Base-by-base conservation (phyloP, 2,329 filamentous ascomycete genomes). In the Apiospora arundinis region DNA sequence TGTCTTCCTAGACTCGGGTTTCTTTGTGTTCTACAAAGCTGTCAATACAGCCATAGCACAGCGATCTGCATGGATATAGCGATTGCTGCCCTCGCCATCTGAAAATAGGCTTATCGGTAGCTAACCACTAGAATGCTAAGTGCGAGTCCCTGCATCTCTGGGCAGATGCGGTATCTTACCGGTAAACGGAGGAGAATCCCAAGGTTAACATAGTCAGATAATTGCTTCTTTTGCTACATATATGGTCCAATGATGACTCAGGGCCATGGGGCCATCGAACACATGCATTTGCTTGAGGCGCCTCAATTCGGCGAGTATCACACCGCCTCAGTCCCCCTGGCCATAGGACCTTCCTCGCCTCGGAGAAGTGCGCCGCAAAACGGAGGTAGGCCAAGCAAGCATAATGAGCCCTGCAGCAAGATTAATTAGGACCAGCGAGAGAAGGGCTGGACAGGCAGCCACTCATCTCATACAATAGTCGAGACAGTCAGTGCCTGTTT, bases 201-300 rank as follows among this genome's bases (percentile, higher is more conserved):
- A 18, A n/a, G 18, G 16, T 40, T n/a, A 12, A 32, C 4, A n/a
- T 63, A 63, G 32, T 3, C 21, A 63, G 32, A 4, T 8, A 63
- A 40, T 40, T 40, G 56, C 56, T 63, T 40, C 18, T 37, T 37
- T 60, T n/a, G 32, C 18, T 63, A 21, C 56, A 40, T 21, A n/a
- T 40, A 4, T 2, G 56, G 56, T 16, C 28, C 56, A n/a, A 63
- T n/a, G 32, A 32, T n/a, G 28, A 40, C 32, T 40, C 18, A 40
- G 28, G 18, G 28, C 56, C 4, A 21, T 40, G 28, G 3, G 18
- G 11, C 28, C 28, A 37, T 60, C 25, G 18, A 32, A 63, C 21
- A 40, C 56, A 12, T 63, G 56, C 56, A 40, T 63, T n/a, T 63
- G 56, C 56, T n/a, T 40, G 32, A 28, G 9, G 56, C 56, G 56